phyloP scores from a whole-genome alignment of 129 eudicot species.

The Lactuca sativa region DNA sequence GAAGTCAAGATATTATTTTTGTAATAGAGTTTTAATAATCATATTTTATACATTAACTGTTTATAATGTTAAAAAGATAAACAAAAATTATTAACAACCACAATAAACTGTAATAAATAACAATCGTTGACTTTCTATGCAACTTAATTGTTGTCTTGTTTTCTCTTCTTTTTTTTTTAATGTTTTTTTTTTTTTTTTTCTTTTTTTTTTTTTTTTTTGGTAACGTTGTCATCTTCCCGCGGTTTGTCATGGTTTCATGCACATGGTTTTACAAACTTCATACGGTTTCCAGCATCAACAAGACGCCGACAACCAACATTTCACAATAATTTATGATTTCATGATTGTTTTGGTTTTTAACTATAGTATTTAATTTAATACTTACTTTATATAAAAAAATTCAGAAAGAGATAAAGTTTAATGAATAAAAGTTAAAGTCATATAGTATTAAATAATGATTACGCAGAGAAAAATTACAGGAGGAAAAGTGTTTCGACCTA shows the following conservation, averaged over 20 bases:
- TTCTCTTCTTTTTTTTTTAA: too few relatives aligned
- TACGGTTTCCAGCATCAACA: constrained; percentile 12
- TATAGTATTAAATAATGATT: too few relatives aligned
- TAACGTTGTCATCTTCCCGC: not conserved
- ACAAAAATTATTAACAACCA: not conserved
- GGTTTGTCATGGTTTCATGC: not conserved
- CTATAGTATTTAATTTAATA: not conserved
- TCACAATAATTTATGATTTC: not conserved
- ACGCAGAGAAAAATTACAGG: not conserved
- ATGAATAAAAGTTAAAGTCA: not conserved
- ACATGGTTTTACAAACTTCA: constrained; percentile 20
- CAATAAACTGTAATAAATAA: too few relatives aligned
- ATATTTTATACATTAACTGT: too few relatives aligned
- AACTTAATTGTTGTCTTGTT: not conserved
- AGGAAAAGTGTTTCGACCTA: not conserved
- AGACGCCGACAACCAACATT: constrained; percentile 14
- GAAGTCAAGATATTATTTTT: not conserved
- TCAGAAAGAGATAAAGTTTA: too few relatives aligned
- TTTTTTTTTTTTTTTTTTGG: too few relatives aligned
- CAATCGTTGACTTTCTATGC: not conserved
- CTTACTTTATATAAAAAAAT: not conserved
- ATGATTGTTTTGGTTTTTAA: not conserved
- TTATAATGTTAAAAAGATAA: too few relatives aligned
- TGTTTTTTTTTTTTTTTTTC: too few relatives aligned
- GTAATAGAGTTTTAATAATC: not conserved